A percentile compares a stretch with the other conserved stretches of the same genome.
Evolutionary conservation across 768 basidiomycete genomes (phyloP).

Genomic region (Mycena sanguinolenta): DNA sequence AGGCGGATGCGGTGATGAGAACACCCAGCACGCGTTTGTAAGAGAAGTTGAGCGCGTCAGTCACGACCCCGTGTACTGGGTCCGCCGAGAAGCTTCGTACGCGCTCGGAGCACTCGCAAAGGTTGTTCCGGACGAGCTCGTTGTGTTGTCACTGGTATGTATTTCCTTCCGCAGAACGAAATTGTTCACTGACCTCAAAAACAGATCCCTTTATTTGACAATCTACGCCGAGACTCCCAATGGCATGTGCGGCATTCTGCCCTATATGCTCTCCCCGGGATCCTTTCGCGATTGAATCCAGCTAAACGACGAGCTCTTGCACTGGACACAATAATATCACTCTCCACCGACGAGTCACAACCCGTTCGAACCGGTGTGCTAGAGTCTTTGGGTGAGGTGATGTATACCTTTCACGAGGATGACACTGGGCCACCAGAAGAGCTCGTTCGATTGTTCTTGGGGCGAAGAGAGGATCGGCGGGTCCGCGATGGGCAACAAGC

Average conservation of each 20-base stretch:
- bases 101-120: constrained; percentile 92
- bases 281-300: constrained; percentile 75
- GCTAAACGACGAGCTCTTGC: constrained; percentile 73
- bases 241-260: constrained; percentile 92
- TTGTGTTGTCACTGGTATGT: constrained; percentile 73
- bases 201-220: constrained; percentile 86
- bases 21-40: constrained; percentile 75
- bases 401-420: constrained; percentile 82
- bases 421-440: constrained; percentile 78
- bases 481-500: constrained; percentile 55
- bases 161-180: constrained; percentile 10
- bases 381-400: constrained; percentile 90
- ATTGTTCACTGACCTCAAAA: constrained; percentile 19
- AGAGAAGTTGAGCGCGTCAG: constrained; percentile 80
- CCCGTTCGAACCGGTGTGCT: constrained; percentile 84
- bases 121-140: constrained; percentile 82
- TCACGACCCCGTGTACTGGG: constrained; percentile 79
- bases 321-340: constrained; percentile 70
- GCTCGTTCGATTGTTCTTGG: constrained; percentile 84
- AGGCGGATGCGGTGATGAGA: constrained; percentile 72
- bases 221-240: constrained; percentile 73
- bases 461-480: constrained; percentile 60
- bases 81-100: constrained; percentile 87
- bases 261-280: constrained; percentile 85
- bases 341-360: constrained; percentile 73